Evolutionary conservation across 139 green algal species (phyloP).

Genomic region (Edaphochlamys debaryana): DNA sequence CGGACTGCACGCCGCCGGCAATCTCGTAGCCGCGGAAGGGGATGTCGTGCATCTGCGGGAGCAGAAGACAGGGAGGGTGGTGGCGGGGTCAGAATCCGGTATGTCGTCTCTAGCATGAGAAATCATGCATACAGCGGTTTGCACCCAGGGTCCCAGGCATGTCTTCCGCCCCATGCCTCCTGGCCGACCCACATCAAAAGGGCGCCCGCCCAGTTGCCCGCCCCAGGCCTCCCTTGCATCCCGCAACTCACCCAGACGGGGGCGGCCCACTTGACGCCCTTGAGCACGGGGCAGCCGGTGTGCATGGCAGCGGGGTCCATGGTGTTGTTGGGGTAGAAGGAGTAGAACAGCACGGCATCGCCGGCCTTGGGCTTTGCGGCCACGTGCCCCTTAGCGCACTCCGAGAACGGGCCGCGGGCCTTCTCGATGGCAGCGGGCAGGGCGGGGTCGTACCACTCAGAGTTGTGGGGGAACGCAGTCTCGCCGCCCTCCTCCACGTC

Average conservation of each 20-base stretch:
- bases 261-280: constrained; percentile 59
- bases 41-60: constrained; percentile 43
- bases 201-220: too few species aligned
- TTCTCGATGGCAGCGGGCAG: constrained; percentile 45
- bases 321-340: constrained; percentile 44
- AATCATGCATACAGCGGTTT: too few species aligned
- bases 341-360: constrained; percentile 65
- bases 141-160: too few species aligned
- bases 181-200: too few species aligned
- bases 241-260: constrained; percentile 55
- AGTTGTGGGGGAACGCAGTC: constrained; percentile 69
- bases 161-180: too few species aligned
- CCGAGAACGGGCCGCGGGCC: constrained; percentile 51
- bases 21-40: constrained; percentile 34
- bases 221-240: too few species aligned
- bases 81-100: too few species aligned
- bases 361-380: constrained; percentile 66
- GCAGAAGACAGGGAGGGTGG: too few species aligned
- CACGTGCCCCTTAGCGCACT: constrained; percentile 71
- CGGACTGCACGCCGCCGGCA: background rate
- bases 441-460: constrained; percentile 50
- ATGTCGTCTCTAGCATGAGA: too few species aligned
- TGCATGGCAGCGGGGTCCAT: constrained; percentile 58
- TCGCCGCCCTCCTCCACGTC: constrained; percentile 70
- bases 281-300: constrained; percentile 58